phyloP scores from a whole-genome alignment of 352 stramenopile genomes.

The Globisporangium okanoganense region DNA sequence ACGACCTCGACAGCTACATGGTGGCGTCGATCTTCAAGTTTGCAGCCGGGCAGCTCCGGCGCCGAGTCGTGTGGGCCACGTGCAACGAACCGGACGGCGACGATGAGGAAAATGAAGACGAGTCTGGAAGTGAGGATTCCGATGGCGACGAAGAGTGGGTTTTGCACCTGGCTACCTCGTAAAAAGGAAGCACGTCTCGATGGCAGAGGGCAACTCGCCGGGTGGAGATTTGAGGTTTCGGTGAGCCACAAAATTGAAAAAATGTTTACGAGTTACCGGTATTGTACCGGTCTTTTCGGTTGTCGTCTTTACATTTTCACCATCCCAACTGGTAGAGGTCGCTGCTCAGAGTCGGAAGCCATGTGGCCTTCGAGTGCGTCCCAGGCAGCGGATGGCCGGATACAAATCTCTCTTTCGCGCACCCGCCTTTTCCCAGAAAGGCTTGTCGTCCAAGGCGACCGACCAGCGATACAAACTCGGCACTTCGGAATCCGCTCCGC shows the following conservation, averaged over 20 bases:
- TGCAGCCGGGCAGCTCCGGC: not conserved
- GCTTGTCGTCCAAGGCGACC: no score
- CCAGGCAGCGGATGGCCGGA: not conserved
- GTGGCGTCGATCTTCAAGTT: not conserved
- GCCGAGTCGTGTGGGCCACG: not conserved
- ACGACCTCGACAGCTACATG: not conserved
- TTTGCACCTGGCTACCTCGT: no score
- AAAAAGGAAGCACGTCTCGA: no score
- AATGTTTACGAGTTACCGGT: no score
- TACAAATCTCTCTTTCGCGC: not conserved
- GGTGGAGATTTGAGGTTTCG: no score
- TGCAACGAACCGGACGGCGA: no score
- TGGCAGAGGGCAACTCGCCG: no score
- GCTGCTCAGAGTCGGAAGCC: conserved; percentile 3
- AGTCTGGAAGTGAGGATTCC: not conserved
- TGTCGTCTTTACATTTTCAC: not conserved
- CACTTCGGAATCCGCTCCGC: not conserved
- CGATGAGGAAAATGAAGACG: not conserved
- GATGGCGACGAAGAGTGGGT: not conserved
- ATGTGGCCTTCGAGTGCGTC: conserved; percentile 3
- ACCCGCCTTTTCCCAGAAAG: not conserved
- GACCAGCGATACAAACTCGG: not conserved
- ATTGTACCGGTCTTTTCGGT: not conserved
- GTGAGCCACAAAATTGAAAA: no score
- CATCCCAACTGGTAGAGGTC: not conserved